phyloP scores from a whole-genome alignment of 768 basidiomycete species.

The Daedaleopsis nitida region DNA sequence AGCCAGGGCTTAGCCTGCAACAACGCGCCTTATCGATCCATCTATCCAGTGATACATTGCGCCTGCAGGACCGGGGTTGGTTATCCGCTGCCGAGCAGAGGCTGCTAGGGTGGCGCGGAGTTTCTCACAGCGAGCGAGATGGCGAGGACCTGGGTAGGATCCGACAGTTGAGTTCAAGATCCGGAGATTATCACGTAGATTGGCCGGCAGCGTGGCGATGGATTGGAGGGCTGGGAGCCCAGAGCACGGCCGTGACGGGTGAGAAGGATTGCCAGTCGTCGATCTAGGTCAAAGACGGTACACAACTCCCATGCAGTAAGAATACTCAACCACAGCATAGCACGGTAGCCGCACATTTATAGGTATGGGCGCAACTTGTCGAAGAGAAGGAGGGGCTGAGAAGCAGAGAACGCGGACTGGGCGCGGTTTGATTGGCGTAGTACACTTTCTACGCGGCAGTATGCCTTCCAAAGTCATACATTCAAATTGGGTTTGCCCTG shows the following conservation, averaged over 20 bases:
- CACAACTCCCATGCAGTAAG: slow-evolving; percentile 2
- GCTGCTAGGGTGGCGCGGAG: not conserved
- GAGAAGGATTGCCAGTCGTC: not conserved
- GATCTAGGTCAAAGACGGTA: slow-evolving; percentile 16
- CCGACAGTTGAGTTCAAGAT: not conserved
- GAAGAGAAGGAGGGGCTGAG: not conserved
- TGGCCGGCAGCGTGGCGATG: not conserved
- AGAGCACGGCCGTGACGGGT: not conserved
- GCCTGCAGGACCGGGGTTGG: not conserved
- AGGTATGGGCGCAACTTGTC: not conserved
- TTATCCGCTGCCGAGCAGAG: slow-evolving; percentile 5
- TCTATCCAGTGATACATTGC: not conserved
- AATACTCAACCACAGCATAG: not conserved
- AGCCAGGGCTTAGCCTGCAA: not conserved
- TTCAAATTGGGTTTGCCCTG: not conserved
- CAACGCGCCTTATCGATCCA: slow-evolving; percentile 19
- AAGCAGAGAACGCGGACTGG: not conserved
- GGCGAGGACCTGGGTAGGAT: not conserved
- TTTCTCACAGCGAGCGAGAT: not conserved
- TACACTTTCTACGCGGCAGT: not conserved
- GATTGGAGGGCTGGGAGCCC: not conserved
- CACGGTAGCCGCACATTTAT: slow-evolving; percentile 1
- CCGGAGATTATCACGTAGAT: not conserved
- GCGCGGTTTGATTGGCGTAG: not conserved
- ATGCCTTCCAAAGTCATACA: not conserved